Evolutionary conservation across 1,139 yeast species (phyloP).

Genomic region (Geotrichum citri-aurantii): DNA sequence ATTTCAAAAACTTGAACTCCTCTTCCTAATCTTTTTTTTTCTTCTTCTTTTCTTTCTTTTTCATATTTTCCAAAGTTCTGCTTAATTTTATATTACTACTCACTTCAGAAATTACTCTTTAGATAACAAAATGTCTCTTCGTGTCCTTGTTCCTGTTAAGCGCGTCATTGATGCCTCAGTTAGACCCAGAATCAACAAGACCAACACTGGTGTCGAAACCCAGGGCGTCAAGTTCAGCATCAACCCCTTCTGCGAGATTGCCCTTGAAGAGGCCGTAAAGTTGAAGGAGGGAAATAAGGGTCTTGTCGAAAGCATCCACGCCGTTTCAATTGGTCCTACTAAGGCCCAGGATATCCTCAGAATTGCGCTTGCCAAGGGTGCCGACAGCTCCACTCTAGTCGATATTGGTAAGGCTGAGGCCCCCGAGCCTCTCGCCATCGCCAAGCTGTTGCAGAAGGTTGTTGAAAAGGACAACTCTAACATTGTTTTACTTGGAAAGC

Average conservation of each 20-base stretch:
- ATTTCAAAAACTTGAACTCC: neutral
- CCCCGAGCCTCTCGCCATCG: slow-evolving; percentile 79
- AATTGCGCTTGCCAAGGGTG: slow-evolving; percentile 92
- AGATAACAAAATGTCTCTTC: slow-evolving; percentile 38
- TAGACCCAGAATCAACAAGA: slow-evolving; percentile 85
- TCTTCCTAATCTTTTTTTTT: neutral
- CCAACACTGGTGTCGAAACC: slow-evolving; percentile 81
- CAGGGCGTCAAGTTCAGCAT: slow-evolving; percentile 89
- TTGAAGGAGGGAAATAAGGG: slow-evolving; percentile 63
- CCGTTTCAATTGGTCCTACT: slow-evolving; percentile 84
- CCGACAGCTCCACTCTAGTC: slow-evolving; percentile 74
- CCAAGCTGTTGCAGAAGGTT: slow-evolving; percentile 71
- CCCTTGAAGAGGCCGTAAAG: slow-evolving; percentile 84
- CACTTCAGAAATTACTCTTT: too few species aligned
- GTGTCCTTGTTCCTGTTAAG: slow-evolving; percentile 88
- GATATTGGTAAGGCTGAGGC: slow-evolving; percentile 62
- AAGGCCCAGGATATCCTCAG: slow-evolving; percentile 86
- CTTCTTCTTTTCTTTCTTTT: neutral
- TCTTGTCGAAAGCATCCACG: slow-evolving; percentile 78
- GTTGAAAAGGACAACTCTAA: slow-evolving; percentile 69
- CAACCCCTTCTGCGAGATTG: slow-evolving; percentile 97
- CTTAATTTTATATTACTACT: too few species aligned
- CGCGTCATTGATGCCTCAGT: slow-evolving; percentile 91
- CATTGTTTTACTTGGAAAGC: slow-evolving; percentile 85
- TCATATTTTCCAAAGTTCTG: neutral